Evolutionary conservation across 257 asterid species (phyloP), one percentile per base, ranked within the genome.

Genomic region (Buddleja alternifolia): DNA sequence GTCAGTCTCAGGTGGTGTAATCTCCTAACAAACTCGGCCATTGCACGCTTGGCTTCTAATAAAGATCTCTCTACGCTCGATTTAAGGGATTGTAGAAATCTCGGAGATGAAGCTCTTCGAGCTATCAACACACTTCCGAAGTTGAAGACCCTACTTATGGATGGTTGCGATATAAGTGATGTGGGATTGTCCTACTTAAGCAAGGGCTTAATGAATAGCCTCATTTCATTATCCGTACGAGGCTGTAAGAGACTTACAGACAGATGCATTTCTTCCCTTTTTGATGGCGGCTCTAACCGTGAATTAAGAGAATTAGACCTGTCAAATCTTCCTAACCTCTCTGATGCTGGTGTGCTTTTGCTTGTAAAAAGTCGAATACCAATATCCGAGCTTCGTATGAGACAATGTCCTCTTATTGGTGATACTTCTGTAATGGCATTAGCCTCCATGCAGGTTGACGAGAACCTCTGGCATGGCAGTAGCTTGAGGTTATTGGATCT

Each of bases 181-280:
- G 62, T 50, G 71, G 99, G 99, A 40, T 72, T 93, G 66, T 84
- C 88, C 36, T 81, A 85, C 79, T 77, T 93, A 52, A 80, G 82
- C 81, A 87, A 80, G 70, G 96, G 96, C 11, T 71, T 61, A 29
- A 67, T 79, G 82, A 78, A 75, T 41, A 79, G 81, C 34, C 91
- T 93, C 1, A 85, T 81, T 50, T 83, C 96, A 0, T 72, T 93
- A 72, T 93, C 99, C 1, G 78, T 93, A 20, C 71, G 96, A 72
- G 99, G 99, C 21, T 93, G 99, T 74, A 93, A 83, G 90, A 84
- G 90, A 58, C 93, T 93, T 32, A 93, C 97, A 1, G 96, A 90
- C 70, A 80, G 82, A 66, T 84, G 96, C 78, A 84, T 93, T 60
- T 74, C 86, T 62, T 77, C 73, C 76, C 77, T 91, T 44, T 88